These are phyloP conservation scores for Macadamia tetraphylla DNA, from an alignment of 164 flowering plant species.

Conservation along the genomic window DNA sequence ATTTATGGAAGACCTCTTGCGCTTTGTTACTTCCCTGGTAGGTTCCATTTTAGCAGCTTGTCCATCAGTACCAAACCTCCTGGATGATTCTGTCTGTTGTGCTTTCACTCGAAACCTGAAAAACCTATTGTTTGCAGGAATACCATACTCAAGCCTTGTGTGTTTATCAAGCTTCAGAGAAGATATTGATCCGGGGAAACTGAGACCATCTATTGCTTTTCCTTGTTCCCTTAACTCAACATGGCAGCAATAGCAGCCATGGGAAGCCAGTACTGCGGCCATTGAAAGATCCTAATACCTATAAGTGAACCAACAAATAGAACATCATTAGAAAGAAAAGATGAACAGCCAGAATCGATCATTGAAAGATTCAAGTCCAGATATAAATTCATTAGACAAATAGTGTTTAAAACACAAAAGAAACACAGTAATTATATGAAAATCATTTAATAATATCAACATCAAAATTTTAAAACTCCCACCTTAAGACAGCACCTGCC, in stretches of 20 bases:
- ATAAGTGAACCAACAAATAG: not conserved
- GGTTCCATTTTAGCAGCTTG: slow-evolving; percentile 58
- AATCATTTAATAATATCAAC: not conserved
- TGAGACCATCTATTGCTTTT: slow-evolving; percentile 24
- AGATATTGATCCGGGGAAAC: slow-evolving; percentile 52
- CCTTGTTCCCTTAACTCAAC: slow-evolving; percentile 27
- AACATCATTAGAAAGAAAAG: not conserved
- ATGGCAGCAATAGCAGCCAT: slow-evolving; percentile 43
- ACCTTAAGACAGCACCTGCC: not conserved
- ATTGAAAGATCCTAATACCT: slow-evolving; percentile 28
- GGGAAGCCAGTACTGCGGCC: slow-evolving; percentile 69
- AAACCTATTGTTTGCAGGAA: slow-evolving; percentile 10
- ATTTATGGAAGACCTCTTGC: slow-evolving; percentile 18
- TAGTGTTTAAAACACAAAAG: not conserved
- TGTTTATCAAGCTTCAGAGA: slow-evolving; percentile 12
- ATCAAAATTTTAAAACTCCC: not conserved
- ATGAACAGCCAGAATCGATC: not conserved
- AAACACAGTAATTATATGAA: not conserved
- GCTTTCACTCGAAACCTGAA: slow-evolving; percentile 28
- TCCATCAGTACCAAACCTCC: slow-evolving; percentile 38
- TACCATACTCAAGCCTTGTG: slow-evolving; percentile 13
- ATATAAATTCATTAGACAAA: not conserved
- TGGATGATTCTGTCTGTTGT: slow-evolving; percentile 41
- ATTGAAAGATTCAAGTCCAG: not conserved
- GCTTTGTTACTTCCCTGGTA: slow-evolving; percentile 43